phyloP scores from a whole-genome alignment of 345 rosid genomes.

The Citrus glauca region DNA sequence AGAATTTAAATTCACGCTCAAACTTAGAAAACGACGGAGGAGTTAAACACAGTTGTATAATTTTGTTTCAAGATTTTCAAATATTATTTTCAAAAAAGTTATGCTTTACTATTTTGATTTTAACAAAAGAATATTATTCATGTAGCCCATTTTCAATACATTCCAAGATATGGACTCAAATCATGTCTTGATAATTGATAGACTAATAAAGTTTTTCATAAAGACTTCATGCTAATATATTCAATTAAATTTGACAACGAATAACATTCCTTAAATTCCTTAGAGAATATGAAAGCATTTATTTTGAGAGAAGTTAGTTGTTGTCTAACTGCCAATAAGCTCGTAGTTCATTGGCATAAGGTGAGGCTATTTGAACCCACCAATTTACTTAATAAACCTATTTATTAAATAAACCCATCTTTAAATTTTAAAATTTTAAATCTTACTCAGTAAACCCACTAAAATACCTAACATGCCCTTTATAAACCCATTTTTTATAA shows the following conservation, averaged over 20 bases:
- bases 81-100: not conserved
- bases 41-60: not conserved
- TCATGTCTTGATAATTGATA: constrained; percentile 1
- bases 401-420: too few relatives aligned
- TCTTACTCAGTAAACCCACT: too few relatives aligned
- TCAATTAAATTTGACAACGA: not conserved
- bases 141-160: constrained; percentile 11
- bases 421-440: too few relatives aligned
- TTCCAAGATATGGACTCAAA: constrained; percentile 7
- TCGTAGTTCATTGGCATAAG: too few relatives aligned
- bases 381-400: too few relatives aligned
- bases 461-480: too few relatives aligned
- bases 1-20: too few relatives aligned
- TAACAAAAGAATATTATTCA: constrained; percentile 2
- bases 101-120: not conserved
- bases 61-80: not conserved
- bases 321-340: not conserved
- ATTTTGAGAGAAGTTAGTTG: not conserved
- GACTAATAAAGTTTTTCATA: not conserved
- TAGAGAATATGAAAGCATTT: not conserved
- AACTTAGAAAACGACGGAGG: too few relatives aligned
- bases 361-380: too few relatives aligned
- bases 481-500: too few relatives aligned
- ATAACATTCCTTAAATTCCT: not conserved
- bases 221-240: not conserved